phyloP scores from a whole-genome alignment of 2,329 filamentous ascomycete species.

The Huntiella moniliformis region DNA sequence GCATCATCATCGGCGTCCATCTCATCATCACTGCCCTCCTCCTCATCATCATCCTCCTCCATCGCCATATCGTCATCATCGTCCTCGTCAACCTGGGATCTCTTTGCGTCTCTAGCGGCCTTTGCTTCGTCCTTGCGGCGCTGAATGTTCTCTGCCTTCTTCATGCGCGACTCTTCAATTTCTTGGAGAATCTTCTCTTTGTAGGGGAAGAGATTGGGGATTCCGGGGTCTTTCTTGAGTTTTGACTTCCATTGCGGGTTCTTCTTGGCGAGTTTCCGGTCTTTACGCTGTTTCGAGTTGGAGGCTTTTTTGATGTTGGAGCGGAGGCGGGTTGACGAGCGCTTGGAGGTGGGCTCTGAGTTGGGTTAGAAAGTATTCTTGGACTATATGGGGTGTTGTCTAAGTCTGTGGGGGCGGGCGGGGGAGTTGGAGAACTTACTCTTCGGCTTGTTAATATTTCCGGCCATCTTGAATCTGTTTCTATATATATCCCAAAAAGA shows the following conservation, averaged over 20 bases:
- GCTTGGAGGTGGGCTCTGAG: constrained; percentile 85
- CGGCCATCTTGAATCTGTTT: constrained; percentile 25
- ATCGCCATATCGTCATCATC: constrained; percentile 30
- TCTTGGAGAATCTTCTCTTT: constrained; percentile 90
- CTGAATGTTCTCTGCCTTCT: constrained; percentile 63
- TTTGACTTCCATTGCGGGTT: constrained; percentile 93
- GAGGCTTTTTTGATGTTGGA: constrained; percentile 94
- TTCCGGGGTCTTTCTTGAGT: constrained; percentile 93
- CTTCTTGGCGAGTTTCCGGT: constrained; percentile 78
- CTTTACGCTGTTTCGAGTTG: constrained; percentile 75
- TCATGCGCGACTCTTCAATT: constrained; percentile 71
- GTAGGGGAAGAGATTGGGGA: constrained; percentile 93
- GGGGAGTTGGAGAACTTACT: constrained; percentile 20
- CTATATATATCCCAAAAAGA: not conserved
- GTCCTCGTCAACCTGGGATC: constrained; percentile 30
- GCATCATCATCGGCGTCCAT: constrained; percentile 39
- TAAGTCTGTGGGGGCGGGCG: too few species aligned
- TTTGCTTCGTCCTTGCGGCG: constrained; percentile 54
- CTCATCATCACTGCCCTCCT: constrained; percentile 30
- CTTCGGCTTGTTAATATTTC: constrained; percentile 35
- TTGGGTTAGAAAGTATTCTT: not conserved
- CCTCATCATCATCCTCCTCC: constrained; percentile 31
- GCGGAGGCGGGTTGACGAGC: constrained; percentile 68
- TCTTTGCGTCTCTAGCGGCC: constrained; percentile 44
- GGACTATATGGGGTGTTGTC: too few species aligned